These are phyloP conservation scores for Suillus placidus DNA, from an alignment of 768 basidiomycete genomes.

Conservation along the genomic window DNA sequence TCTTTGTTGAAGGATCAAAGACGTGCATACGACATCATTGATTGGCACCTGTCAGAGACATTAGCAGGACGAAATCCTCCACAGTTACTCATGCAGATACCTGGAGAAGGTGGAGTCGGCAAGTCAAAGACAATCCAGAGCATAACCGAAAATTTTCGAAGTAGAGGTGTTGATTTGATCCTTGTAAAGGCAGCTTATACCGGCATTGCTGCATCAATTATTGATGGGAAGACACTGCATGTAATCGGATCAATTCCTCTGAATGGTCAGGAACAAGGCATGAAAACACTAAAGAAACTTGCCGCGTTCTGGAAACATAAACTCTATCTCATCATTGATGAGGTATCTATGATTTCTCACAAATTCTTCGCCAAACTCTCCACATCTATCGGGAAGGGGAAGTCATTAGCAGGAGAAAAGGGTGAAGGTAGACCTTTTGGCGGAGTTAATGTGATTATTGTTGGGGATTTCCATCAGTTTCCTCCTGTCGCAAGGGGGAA, in stretches of 20 bases:
- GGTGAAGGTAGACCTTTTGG: constrained; percentile 22
- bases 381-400: constrained; percentile 22
- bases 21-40: constrained; percentile 40
- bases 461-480: constrained; percentile 45
- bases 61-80: constrained; percentile 17
- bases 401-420: constrained; percentile 15
- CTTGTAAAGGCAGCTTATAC: constrained; percentile 43
- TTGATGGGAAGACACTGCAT: constrained; percentile 41
- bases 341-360: constrained; percentile 43
- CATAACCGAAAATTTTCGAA: constrained; percentile 35
- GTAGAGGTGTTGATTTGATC: background rate
- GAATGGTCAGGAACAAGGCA: background rate
- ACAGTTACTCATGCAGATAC: constrained; percentile 42
- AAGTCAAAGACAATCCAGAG: constrained; percentile 45
- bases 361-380: constrained; percentile 24
- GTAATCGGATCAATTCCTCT: constrained; percentile 33
- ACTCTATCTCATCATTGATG: constrained; percentile 36
- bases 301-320: constrained; percentile 3
- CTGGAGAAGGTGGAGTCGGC: constrained; percentile 47
- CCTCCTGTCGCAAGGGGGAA: constrained; percentile 2
- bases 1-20: constrained; percentile 2
- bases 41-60: constrained; percentile 27
- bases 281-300: background rate
- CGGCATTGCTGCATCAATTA: constrained; percentile 43
- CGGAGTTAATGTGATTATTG: constrained; percentile 42